Base-by-base conservation (phyloP, 805 yeast species). In the Candida ovalis region DNA sequence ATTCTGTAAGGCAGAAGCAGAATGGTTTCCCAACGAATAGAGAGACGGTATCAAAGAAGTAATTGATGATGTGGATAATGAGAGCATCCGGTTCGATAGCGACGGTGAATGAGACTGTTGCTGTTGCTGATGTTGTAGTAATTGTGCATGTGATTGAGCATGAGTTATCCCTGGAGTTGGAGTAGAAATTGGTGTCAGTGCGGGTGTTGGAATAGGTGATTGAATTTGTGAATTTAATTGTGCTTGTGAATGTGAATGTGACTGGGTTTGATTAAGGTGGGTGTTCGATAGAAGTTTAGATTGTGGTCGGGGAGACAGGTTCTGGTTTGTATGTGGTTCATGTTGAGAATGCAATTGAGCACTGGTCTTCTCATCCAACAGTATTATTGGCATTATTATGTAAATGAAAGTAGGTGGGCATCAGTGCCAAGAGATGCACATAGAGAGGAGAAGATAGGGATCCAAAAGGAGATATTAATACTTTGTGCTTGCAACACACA, bases 41-140 rank as follows among this genome's bases (percentile, higher is more conserved):
- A 65, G 52, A 1, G 62, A 58, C 1, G 69, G 69, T 19, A 65
- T 32, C 9, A 66, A 43, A 4, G 67, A 60, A n/a, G 63, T 56
- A 12, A 67, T 51, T 4, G 70, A 64, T 0, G 67, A 55, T 22
- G 69, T 59, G 2, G 71, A 67, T 22, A 64, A 44, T 2, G 70
- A 67, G 8, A 64, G 50, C 56, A 62, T 52, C 43, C 57, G 54
- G 40, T 62, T 61, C 4, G 59, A 35, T n/a, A 56, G 36, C n/a
- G 53, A 52, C 15, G 56, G 58, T 2, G 58, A 49, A 18, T 44
- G 49, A 17, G 12, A 40, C 17, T 39, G 48, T 33, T 19, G 25
- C 13, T 24, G 17, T 25, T 24, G 46, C 33, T 42, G 49, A 22
- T 48, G 49, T 40, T 44, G 54, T 8, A 47, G 48, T 4, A 44